phyloP scores from a whole-genome alignment of 1,284 basidiomycete genomes.

The Marasmius fiardii region DNA sequence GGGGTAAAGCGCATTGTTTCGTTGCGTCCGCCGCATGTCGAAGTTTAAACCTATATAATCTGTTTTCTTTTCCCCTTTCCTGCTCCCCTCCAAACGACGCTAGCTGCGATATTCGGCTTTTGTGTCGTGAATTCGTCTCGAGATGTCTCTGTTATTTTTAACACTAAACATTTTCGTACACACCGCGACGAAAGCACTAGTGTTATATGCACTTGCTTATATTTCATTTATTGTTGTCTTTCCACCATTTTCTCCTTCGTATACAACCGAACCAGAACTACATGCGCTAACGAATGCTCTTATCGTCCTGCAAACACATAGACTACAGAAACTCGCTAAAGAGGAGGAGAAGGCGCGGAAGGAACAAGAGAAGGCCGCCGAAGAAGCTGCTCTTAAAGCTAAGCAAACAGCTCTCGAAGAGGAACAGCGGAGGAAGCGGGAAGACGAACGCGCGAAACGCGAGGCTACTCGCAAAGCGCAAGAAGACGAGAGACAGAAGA shows the following conservation, averaged over 20 bases:
- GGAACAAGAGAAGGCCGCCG: slow-evolving; percentile 79
- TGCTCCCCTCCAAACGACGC: neutral
- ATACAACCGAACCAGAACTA: neutral
- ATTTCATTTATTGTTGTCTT: neutral
- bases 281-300: slow-evolving; percentile 6
- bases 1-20: neutral
- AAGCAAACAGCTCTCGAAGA: slow-evolving; percentile 62
- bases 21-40: neutral
- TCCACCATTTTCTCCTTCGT: neutral
- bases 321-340: slow-evolving; percentile 88
- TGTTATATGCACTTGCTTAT: neutral
- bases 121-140: neutral
- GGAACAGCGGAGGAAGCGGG: slow-evolving; percentile 46
- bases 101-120: neutral
- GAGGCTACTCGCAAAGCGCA: slow-evolving; percentile 10
- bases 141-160: neutral
- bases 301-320: slow-evolving; percentile 29
- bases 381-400: slow-evolving; percentile 63
- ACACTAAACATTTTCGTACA: neutral
- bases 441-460: slow-evolving; percentile 44
- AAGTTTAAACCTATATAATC: neutral
- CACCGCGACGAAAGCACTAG: neutral
- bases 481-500: slow-evolving; percentile 15
- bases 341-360: slow-evolving; percentile 84
- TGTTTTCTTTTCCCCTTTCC: neutral